Evolutionary conservation across 1,139 yeast genomes (phyloP), one percentile per base, ranked within the genome.

Genomic region (Kodamaea ohmeri): DNA sequence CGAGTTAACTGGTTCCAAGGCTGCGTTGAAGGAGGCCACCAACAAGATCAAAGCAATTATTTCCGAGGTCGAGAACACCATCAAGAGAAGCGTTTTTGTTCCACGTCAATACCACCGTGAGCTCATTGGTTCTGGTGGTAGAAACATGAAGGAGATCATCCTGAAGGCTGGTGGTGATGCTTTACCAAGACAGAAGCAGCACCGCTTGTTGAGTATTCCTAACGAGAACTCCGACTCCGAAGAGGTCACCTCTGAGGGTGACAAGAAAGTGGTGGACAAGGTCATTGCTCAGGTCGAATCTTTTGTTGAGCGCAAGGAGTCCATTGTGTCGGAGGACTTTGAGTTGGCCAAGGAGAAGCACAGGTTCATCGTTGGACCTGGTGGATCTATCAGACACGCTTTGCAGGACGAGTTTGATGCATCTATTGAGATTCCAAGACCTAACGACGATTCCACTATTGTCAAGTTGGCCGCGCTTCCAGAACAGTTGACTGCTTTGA

Each of bases 111-210:
- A 80, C 67, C 94, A 85, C 61, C 83, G 83, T 55, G 77, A 75
- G 45, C 71, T 92, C 51, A 80, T 90, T 52, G 98, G 98, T 31
- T 76, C 82, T 41, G 81, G 82, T 44, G 97, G 97, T 40, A 70
- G 83, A 25, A 77, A 73, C 26, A 78, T 86, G 70, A 79, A 83
- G 51, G 86, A 81, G 38, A 84, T 92, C 41, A 78, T 90, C 44
- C 57, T 76, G 40, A 76, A 77, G 42, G 96, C 97, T 34, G 96
- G 96, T 47, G 95, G 90, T 37, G 83, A 73, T 37, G 66, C 64
- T 40, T 52, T 67, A 31, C 64, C 73, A 33, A 61, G 72, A 52
- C 53, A 60, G 39, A 71, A 70, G 45, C 75, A 75, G 52, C 61
- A 71, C 52, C 78, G 80, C 55, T 70, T 82, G 47, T 73, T 92